Conservation (phyloP, 2,329 filamentous ascomycete genomes). For the Penicillium aurantiogriseum region DNA sequence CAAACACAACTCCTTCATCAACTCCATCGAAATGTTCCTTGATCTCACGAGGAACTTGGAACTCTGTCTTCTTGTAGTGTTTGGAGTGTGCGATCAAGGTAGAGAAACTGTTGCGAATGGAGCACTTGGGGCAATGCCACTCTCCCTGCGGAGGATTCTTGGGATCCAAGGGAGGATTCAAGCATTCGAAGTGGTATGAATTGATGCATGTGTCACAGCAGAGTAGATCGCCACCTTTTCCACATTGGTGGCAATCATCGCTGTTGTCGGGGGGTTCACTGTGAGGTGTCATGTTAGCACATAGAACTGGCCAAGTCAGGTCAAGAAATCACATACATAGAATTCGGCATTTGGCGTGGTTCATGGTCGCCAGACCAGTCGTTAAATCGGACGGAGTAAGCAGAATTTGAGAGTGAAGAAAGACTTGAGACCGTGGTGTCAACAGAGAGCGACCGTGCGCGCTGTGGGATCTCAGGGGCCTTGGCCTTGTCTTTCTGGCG, state of each 20-base stretch:
- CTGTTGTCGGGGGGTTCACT: slow-evolving; percentile 64
- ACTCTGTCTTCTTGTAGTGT: slow-evolving; percentile 68
- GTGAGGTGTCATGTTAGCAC: slow-evolving; percentile 17
- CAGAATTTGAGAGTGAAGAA: slow-evolving; percentile 15
- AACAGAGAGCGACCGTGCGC: slow-evolving; percentile 15
- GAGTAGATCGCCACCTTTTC: slow-evolving; percentile 77
- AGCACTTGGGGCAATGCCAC: slow-evolving; percentile 75
- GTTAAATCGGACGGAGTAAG: slow-evolving; percentile 16
- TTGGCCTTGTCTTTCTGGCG: background rate
- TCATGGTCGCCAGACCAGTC: slow-evolving; percentile 11
- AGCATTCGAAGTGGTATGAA: slow-evolving; percentile 86
- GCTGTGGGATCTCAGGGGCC: background rate
- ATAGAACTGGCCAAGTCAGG: background rate
- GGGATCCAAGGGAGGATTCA: slow-evolving; percentile 73
- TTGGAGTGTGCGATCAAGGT: slow-evolving; percentile 64
- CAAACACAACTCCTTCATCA: slow-evolving; percentile 75
- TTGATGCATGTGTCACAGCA: slow-evolving; percentile 92
- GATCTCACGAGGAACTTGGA: slow-evolving; percentile 67
- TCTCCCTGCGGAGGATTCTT: slow-evolving; percentile 64
- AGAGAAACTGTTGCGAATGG: slow-evolving; percentile 59
- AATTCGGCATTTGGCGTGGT: slow-evolving; percentile 18
- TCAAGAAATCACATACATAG: slow-evolving; percentile 17
- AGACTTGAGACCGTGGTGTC: slow-evolving; percentile 16
- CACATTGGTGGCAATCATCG: slow-evolving; percentile 85
- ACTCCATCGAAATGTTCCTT: slow-evolving; percentile 79